phyloP scores from a whole-genome alignment of 2,329 filamentous ascomycete genomes.

The Colletotrichum shisoi region DNA sequence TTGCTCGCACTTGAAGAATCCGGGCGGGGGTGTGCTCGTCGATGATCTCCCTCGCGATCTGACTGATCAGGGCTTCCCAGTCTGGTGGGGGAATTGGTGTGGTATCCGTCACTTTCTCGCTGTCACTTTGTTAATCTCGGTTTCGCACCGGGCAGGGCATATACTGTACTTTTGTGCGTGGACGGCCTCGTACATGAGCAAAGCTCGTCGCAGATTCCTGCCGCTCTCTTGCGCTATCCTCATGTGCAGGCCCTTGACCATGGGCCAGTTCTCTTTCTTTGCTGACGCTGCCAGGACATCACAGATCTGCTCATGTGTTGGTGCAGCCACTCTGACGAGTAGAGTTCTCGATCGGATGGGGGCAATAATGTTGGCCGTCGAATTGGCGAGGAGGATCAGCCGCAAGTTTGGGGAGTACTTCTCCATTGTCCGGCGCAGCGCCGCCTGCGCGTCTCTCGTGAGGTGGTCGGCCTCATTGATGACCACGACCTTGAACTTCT shows the following conservation, averaged over 20 bases:
- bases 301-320: conserved; percentile 84
- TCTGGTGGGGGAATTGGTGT: conserved; percentile 94
- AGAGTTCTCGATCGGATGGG: conserved; percentile 92
- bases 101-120: conserved; percentile 86
- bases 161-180: conserved; percentile 89
- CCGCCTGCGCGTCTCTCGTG: conserved; percentile 92
- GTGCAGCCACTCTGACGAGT: conserved; percentile 89
- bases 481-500: conserved; percentile 97
- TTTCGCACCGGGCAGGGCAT: not conserved
- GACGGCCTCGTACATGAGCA: conserved; percentile 97
- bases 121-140: conserved; percentile 53
- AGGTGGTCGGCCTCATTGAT: conserved; percentile 99
- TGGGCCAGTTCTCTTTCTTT: conserved; percentile 84
- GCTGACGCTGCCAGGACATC: conserved; percentile 73
- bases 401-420: conserved; percentile 97
- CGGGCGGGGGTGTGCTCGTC: conserved; percentile 89
- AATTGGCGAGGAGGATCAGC: conserved; percentile 91
- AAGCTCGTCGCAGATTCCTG: conserved; percentile 84
- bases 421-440: conserved; percentile 95
- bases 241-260: conserved; percentile 76
- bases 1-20: conserved; percentile 86
- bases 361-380: conserved; percentile 98
- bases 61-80: conserved; percentile 90
- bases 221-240: conserved; percentile 91
- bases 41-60: conserved; percentile 93